Evolutionary conservation across 2,329 filamentous ascomycete genomes (phyloP), one percentile per base, ranked within the genome.

Genomic region (Penicillium verrucosum): DNA sequence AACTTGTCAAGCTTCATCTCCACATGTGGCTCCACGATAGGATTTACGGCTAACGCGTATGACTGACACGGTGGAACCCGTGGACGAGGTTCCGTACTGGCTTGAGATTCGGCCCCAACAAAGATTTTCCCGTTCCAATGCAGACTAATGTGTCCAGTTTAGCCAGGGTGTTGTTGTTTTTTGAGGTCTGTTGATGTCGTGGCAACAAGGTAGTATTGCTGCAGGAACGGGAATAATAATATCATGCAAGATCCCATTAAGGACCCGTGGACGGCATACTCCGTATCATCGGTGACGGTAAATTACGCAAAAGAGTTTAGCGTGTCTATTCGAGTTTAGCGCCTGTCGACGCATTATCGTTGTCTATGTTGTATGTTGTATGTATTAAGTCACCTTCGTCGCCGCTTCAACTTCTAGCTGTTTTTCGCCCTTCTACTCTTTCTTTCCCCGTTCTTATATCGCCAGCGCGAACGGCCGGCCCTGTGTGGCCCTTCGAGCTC

Each of bases 51-150:
- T 50, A 30, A 43, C 47, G 41, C 21, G 30, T 18, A 49, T 18
- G 30, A 43, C 29, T 36, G 41, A 52, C 36, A 47, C 37, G 21
- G 54, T 49, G 48, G 48, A 50, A 5, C 46, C 18, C 9, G n/a
- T 42, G 45, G 58, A 47, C 32, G 47, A 21, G 47, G 9, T 29
- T 37, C 12, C 8, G 25, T 50, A 8, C 7, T 27, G 32, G 41
- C 59, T 54, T 58, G 49, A 50, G 57, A 62, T 57, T 65, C 59
- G 59, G 62, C 49, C 61, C 61, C 56, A 43, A 54, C 30, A 51
- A 32, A 49, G 46, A 40, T 51, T 53, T 25, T 30, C 47, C 56
- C 54, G 50, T 46, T 60, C 36, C 34, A 44, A 36, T 53, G 43
- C 42, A 36, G 45, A 57, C 52, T 45, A 40, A 18, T 14, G 12